Base-by-base conservation (phyloP, 163 green algal genomes). In the Coccomyxa subellipsoidea region DNA sequence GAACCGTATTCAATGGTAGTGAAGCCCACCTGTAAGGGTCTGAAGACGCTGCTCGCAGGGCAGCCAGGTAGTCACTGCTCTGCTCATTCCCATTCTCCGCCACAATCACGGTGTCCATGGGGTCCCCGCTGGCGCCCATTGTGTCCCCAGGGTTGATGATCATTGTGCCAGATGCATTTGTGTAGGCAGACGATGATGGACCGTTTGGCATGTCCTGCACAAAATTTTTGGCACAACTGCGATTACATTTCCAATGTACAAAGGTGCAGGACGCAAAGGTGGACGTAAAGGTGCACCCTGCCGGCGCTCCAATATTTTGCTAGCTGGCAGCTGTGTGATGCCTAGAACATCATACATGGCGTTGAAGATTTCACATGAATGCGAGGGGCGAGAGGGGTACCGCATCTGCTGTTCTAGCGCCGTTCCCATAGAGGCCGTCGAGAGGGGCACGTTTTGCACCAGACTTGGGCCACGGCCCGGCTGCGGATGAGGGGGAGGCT, bases 41-140 rank as follows among this genome's bases (percentile, higher is more conserved):
- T 35, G 82, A 76, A 38, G 76, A 71, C 38, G 80, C 82, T 23
- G 84, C 81, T 54, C 87, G 81, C 35, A 92, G 78, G 0, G 88
- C 88, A 1, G 88, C 88, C 79, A 85, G 71, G 73, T 92, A 92
- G 79, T 91, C 88, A 12, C 59, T 73, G 77, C 72, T 84, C 40
- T 70, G 77, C 86, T 37, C 69, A 4, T 70, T 53, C 27, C 69
- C 83, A 38, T 80, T 76, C 34, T 54, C 76, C 76, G 87, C 85
- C 31, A 92, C 82, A 36, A 90, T 34, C 27, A 73, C 27, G 4
- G 66, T 73, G n/a, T 73, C 53, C 0, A 86, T 90, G 39, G 82
- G 80, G 78, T 7, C 73, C 73, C 39, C 59, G 5, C 53, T 37
- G 6, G 81, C 73, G 8, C 85, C 81, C 54, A 84, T 75, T 59